phyloP scores from a whole-genome alignment of 2,329 filamentous ascomycete genomes.

The Pestalotiopsis fici region DNA sequence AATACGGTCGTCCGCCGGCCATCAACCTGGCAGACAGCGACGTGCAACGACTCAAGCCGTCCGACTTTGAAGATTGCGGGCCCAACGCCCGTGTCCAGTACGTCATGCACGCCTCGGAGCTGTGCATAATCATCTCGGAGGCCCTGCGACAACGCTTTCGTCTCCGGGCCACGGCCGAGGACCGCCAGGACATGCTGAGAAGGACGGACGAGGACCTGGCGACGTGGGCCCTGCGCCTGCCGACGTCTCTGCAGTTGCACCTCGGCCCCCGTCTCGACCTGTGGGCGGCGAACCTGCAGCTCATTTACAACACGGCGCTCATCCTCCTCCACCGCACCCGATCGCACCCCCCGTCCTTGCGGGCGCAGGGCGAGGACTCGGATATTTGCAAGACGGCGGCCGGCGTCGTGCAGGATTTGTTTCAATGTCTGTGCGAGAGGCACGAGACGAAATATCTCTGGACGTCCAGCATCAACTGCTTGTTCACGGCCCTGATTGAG shows the following conservation, averaged over 20 bases:
- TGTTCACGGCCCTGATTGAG: slow-evolving; percentile 21
- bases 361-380: slow-evolving; percentile 10
- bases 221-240: slow-evolving; percentile 14
- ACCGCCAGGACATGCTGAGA: slow-evolving; percentile 1
- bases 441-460: slow-evolving; percentile 12
- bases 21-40: slow-evolving; percentile 12
- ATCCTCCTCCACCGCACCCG: slow-evolving; percentile 13
- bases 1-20: slow-evolving; percentile 16
- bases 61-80: slow-evolving; percentile 12
- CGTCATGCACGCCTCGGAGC: slow-evolving; percentile 10
- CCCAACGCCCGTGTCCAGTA: background rate
- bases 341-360: background rate
- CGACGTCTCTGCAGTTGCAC: slow-evolving; percentile 8
- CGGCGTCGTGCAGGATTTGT: slow-evolving; percentile 12
- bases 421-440: slow-evolving; percentile 12
- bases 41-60: slow-evolving; percentile 3
- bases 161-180: background rate
- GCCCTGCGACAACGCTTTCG: slow-evolving; percentile 12
- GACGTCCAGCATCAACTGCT: slow-evolving; percentile 15
- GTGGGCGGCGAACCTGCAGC: slow-evolving; percentile 14
- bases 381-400: slow-evolving; percentile 16
- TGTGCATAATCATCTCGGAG: slow-evolving; percentile 8
- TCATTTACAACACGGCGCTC: slow-evolving; percentile 15
- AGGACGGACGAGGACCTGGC: slow-evolving; percentile 16
- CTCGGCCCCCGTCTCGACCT: background rate